Evolutionary conservation across 352 stramenopile genomes (phyloP).

Genomic region (Phytopythium chamaehyphon): DNA sequence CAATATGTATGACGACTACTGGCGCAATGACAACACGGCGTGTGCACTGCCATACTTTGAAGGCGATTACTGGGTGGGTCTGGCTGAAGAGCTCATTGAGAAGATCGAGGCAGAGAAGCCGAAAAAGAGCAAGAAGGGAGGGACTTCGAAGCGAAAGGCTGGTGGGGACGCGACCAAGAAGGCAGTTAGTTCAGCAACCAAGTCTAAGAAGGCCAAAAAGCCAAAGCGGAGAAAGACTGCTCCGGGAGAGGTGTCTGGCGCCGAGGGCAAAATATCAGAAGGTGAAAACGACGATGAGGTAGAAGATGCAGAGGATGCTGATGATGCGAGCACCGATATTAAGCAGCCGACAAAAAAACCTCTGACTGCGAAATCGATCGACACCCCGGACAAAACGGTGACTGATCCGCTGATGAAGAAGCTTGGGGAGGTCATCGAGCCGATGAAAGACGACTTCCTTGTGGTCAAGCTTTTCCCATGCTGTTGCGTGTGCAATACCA

Average conservation of each 20-base stretch:
- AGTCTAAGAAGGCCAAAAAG: conserved; percentile 73
- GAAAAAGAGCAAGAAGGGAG: conserved; percentile 66
- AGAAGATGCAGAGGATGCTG: conserved; percentile 30
- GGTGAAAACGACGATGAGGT: conserved; percentile 37
- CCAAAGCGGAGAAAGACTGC: conserved; percentile 61
- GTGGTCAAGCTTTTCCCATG: conserved; percentile 86
- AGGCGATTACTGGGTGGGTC: conserved; percentile 85
- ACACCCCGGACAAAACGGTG: conserved; percentile 60
- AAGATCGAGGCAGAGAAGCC: conserved; percentile 86
- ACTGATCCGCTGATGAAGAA: conserved; percentile 83
- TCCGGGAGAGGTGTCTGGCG: conserved; percentile 7
- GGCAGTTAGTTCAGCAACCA: conserved; percentile 34
- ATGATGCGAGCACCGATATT: conserved; percentile 9
- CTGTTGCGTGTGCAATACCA: conserved; percentile 76
- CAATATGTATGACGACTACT: conserved; percentile 96
- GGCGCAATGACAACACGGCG: conserved; percentile 83
- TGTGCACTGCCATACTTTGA: conserved; percentile 85
- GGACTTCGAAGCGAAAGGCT: conserved; percentile 57
- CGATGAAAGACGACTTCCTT: conserved; percentile 89
- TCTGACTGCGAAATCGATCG: conserved; percentile 49
- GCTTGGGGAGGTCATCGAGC: conserved; percentile 83
- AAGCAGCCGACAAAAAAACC: conserved; percentile 7
- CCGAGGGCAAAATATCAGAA: conserved; percentile 23
- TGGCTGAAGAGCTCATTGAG: conserved; percentile 86
- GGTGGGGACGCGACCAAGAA: conserved; percentile 52